Base-by-base conservation (phyloP, 768 basidiomycete species). In the Auriscalpium microsporum region DNA sequence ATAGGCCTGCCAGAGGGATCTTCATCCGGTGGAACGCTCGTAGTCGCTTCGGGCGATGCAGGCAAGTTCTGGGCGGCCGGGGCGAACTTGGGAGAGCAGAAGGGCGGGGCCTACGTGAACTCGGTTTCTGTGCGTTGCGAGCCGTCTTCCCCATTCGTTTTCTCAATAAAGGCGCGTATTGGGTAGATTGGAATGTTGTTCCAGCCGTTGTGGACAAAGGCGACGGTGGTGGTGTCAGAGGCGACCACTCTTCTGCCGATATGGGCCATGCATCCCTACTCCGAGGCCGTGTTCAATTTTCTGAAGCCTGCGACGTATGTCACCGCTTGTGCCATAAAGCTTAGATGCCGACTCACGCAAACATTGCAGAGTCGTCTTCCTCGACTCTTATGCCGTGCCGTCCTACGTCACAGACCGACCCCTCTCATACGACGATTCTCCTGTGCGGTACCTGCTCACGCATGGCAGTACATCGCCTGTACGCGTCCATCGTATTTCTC, bases 181-280 rank as follows among this genome's bases (percentile, higher is more conserved):
- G 6, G 23, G 23, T 21, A 65, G 65, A 51, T 62, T 50, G 65
- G 57, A 17, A 37, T 56, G 9, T 35, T 60, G 10, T 66, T 58
- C 48, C 48, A 23, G 14, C 65, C 63, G 13, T 46, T 58, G 28
- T 62, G 63, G 61, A 55, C 58, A 42, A 45, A 64, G 16, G 57
- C 61, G 10, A 44, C 38, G 4, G 33, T 66, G 9, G 48, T 66
- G 21, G 53, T 62, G 36, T 64, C 63, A 28, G 63, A 64, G 45
- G 40, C 52, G 19, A 53, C 56, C 16, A 21, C 54, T 10, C 48
- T 52, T 11, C 50, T 66, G 34, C 63, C 65, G 10, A 46, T 57
- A 2, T 62, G 65, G 61, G 59, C 56, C 14, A 66, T 66, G 65
- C 57, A 61, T 36, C n/a, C 53, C 3, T 62, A 64, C 52, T 65